A percentile compares a stretch with the other conserved stretches of the same genome.
Conservation (phyloP, 2,329 filamentous ascomycete genomes). For the Cordyceps pruinosa region DNA sequence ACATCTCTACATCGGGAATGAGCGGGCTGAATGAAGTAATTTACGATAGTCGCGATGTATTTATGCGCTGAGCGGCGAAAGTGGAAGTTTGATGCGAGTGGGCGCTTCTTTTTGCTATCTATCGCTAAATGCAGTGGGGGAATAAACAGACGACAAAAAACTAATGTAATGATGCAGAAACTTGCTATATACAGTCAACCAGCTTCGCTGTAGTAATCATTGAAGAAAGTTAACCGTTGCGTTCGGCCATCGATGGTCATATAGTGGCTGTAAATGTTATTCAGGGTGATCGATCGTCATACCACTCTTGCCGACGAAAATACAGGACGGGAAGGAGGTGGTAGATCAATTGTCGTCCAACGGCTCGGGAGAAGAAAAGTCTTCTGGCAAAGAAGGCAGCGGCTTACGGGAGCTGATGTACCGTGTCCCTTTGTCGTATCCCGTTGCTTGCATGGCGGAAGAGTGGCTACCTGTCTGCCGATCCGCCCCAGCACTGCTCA, state of each 20-base stretch:
- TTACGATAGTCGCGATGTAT: conserved; percentile 9
- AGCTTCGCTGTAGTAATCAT: conserved; percentile 1
- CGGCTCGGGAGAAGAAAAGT: conserved; percentile 19
- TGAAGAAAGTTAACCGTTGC: not conserved
- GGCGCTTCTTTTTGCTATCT: conserved; percentile 4
- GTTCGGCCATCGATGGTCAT: not conserved
- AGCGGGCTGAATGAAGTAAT: not conserved
- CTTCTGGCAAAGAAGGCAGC: conserved; percentile 36
- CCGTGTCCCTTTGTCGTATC: conserved; percentile 11
- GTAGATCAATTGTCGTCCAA: not conserved
- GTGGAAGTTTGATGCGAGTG: not conserved
- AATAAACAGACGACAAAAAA: not conserved
- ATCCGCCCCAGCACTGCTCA: not conserved
- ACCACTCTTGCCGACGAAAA: not conserved
- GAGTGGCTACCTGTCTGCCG: conserved; percentile 14
- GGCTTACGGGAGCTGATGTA: conserved; percentile 32
- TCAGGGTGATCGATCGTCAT: not conserved
- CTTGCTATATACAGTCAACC: conserved; percentile 7
- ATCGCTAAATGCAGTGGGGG: conserved; percentile 6
- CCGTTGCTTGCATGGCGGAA: conserved; percentile 13
- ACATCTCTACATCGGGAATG: conserved; percentile 26
- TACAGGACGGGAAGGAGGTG: not conserved
- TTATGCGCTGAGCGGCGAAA: not conserved
- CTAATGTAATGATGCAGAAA: conserved; percentile 6
- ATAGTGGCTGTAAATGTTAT: not conserved